A percentile compares a stretch with the other conserved stretches of the same genome.
phyloP scores from a whole-genome alignment of 768 basidiomycete species.

The Tulasnella sp. region DNA sequence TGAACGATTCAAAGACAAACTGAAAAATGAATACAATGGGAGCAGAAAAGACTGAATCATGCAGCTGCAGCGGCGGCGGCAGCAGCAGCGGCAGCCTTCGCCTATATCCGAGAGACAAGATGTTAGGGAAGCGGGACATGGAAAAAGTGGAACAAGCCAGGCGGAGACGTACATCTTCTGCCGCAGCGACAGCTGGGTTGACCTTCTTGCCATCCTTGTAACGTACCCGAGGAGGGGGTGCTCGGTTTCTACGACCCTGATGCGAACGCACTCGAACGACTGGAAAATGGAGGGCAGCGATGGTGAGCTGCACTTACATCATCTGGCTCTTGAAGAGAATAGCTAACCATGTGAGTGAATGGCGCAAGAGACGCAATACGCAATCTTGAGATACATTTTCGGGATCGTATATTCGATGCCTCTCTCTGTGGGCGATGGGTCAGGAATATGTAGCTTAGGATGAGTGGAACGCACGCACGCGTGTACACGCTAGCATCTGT shows the following conservation, averaged over 20 bases:
- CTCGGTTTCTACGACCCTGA: constrained; percentile 93
- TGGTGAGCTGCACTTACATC: neutral
- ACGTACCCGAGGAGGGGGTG: constrained; percentile 87
- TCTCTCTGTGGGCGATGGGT: no score
- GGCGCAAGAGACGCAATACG: constrained; percentile 97
- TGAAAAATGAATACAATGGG: no score
- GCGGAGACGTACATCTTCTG: constrained; percentile 24
- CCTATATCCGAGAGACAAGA: no score
- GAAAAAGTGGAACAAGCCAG: no score
- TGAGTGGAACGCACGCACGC: no score
- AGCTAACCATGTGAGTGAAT: constrained; percentile 97
- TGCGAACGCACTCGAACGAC: constrained; percentile 97
- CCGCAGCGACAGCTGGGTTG: constrained; percentile 89
- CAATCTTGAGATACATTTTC: constrained; percentile 97
- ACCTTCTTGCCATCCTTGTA: constrained; percentile 97
- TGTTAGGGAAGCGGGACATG: no score
- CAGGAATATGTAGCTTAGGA: no score
- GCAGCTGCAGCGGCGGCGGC: no score
- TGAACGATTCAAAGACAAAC: no score
- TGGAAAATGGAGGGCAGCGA: constrained; percentile 26
- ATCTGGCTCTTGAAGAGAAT: constrained; percentile 11
- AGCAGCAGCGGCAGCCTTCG: no score
- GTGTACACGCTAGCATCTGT: constrained; percentile 90
- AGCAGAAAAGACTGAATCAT: no score
- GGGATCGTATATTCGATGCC: constrained; percentile 96